phyloP scores from a whole-genome alignment of 1,284 basidiomycete genomes.

The Coniophora puteana region DNA sequence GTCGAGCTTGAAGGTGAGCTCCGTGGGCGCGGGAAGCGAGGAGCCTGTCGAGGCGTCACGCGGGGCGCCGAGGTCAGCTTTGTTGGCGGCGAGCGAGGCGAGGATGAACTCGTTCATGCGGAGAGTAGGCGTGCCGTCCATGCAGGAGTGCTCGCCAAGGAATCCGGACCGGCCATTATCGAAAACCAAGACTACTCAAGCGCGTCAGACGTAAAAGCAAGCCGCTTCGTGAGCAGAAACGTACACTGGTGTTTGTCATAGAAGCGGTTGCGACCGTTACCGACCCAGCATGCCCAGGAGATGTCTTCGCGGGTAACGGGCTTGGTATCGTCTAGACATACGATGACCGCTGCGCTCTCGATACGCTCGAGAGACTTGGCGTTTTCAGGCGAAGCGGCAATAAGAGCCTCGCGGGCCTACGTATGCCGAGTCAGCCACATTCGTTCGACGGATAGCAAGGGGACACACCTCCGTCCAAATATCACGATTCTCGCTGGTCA shows the following conservation, averaged over 20 bases:
- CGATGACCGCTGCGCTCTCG: slow-evolving; percentile 86
- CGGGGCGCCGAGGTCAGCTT: slow-evolving; percentile 65
- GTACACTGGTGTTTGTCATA: slow-evolving; percentile 96
- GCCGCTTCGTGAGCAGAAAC: slow-evolving; percentile 28
- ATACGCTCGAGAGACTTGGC: slow-evolving; percentile 73
- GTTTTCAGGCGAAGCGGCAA: slow-evolving; percentile 67
- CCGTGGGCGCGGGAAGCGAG: slow-evolving; percentile 55
- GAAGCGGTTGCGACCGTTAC: slow-evolving; percentile 90
- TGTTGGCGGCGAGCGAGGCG: slow-evolving; percentile 74
- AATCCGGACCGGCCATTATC: slow-evolving; percentile 94
- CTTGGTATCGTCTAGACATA: slow-evolving; percentile 81
- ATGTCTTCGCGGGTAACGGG: slow-evolving; percentile 82
- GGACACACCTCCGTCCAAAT: slow-evolving; percentile 75
- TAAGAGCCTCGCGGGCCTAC: slow-evolving; percentile 62
- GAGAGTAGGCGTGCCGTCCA: slow-evolving; percentile 96
- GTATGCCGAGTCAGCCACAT: neutral
- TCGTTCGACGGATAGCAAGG: neutral
- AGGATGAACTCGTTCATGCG: slow-evolving; percentile 95
- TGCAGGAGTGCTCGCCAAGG: slow-evolving; percentile 86
- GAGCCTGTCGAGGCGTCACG: slow-evolving; percentile 38
- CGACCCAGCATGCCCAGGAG: slow-evolving; percentile 87
- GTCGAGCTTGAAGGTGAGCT: slow-evolving; percentile 75
- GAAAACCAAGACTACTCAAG: slow-evolving; percentile 78
- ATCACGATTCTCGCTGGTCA: slow-evolving; percentile 90
- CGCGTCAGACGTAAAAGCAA: slow-evolving; percentile 3